These are phyloP conservation scores for Lachancea nothofagi DNA, from an alignment of 805 yeast genomes.

Conservation along the genomic window DNA sequence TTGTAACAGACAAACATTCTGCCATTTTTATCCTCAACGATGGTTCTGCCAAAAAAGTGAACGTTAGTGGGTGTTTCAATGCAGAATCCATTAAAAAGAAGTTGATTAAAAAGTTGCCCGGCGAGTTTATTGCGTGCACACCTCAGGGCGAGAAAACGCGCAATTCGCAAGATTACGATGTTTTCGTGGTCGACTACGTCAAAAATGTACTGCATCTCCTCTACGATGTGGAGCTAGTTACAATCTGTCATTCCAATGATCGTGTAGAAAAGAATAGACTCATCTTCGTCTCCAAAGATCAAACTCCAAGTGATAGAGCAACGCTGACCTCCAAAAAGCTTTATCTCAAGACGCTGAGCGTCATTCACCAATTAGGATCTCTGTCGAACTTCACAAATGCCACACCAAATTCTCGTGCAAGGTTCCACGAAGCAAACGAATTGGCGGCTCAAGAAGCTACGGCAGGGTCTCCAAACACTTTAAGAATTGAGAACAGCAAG, in stretches of 20 bases:
- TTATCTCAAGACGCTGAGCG: constrained; percentile 27
- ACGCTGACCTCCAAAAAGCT: constrained; percentile 49
- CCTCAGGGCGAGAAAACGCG: constrained; percentile 26
- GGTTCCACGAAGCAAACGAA: constrained; percentile 5
- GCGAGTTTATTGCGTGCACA: constrained; percentile 21
- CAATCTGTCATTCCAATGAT: constrained; percentile 73
- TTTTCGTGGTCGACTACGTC: constrained; percentile 48
- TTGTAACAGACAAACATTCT: constrained; percentile 35
- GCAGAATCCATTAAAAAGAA: constrained; percentile 72
- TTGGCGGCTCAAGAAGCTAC: constrained; percentile 1
- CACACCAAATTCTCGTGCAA: constrained; percentile 5
- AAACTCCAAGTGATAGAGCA: constrained; percentile 58
- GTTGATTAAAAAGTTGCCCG: constrained; percentile 49
- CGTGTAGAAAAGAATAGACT: constrained; percentile 63
- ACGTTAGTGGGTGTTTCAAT: constrained; percentile 72
- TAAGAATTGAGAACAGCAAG: constrained; percentile 24
- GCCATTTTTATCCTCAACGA: constrained; percentile 70
- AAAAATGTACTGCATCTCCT: constrained; percentile 42
- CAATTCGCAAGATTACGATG: constrained; percentile 43
- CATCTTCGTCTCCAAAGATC: constrained; percentile 59
- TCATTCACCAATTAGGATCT: constrained; percentile 15
- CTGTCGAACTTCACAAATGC: constrained; percentile 4
- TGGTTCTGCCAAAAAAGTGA: constrained; percentile 63
- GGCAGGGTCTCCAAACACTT: background rate
- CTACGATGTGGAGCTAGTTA: constrained; percentile 74